Conservation (phyloP, 2,329 filamentous ascomycete species). For the Arthroderma sp. region DNA sequence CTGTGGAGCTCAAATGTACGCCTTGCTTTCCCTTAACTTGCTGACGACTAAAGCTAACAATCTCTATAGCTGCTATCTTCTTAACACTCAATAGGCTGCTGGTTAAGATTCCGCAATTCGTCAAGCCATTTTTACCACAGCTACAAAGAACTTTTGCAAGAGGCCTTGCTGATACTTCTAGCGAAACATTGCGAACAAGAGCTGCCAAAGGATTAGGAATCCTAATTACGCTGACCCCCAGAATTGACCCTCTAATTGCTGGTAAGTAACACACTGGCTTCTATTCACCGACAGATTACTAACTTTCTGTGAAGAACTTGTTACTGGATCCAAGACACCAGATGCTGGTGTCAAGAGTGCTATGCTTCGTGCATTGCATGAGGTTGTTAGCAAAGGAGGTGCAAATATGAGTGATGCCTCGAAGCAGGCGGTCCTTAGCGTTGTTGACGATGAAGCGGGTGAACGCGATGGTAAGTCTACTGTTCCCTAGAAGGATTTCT, state of each 20-base stretch:
- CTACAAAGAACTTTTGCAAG: conserved; percentile 95
- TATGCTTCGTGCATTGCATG: conserved; percentile 93
- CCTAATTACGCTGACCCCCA: conserved; percentile 85
- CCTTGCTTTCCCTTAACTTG: background rate
- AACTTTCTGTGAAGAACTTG: conserved; percentile 50
- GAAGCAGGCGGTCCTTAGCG: conserved; percentile 65
- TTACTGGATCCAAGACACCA: conserved; percentile 84
- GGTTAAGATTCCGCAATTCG: conserved; percentile 87
- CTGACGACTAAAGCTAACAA: conserved; percentile 12
- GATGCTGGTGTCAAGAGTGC: conserved; percentile 81
- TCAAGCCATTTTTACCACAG: conserved; percentile 95
- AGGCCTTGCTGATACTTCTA: conserved; percentile 82
- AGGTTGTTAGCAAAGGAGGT: conserved; percentile 90
- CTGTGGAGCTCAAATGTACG: conserved; percentile 73
- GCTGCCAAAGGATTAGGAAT: conserved; percentile 91
- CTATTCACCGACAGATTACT: conserved; percentile 1
- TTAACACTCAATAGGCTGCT: conserved; percentile 87
- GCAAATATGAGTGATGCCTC: conserved; percentile 89
- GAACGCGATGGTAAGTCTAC: conserved; percentile 49
- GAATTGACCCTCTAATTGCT: conserved; percentile 83
- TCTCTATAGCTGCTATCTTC: conserved; percentile 60
- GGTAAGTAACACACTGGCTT: conserved; percentile 18
- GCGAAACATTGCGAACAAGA: conserved; percentile 71
- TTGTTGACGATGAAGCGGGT: conserved; percentile 77
- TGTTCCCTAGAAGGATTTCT: background rate